Base-by-base conservation (phyloP, 257 asterid genomes). In the Cruciata laevipes region DNA sequence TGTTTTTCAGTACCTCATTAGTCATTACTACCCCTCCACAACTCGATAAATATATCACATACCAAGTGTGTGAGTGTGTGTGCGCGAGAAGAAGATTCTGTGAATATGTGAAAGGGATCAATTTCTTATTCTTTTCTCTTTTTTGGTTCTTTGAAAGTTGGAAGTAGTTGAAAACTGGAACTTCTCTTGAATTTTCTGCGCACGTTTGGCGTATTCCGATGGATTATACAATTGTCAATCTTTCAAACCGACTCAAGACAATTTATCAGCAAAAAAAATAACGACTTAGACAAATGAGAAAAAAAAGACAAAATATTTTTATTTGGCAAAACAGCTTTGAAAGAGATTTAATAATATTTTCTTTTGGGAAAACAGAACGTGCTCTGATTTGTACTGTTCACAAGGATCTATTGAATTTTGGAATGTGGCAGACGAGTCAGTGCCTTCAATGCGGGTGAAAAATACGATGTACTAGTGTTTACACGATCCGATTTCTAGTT, bases 71-170 rank as follows among this genome's bases (percentile, higher is more conserved):
- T 13, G 23, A 5, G 12, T n/a, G 8, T 17, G 60, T 11, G 35
- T 47, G 55, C 4, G 17, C 4, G 67, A 27, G 72, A 53, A 47
- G 27, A 75, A 83, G 78, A 78, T 77, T 75, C 83, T 72, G 61
- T 69, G 82, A 77, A 83, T 72, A 75, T 78, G 64, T 63, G 60
- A 63, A 30, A 57, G 72, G 42, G 52, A 71, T 71, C 18, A 33
- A 57, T 37, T 13, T 32, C 52, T 21, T 42, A n/a, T 9, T 24
- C 17, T 62, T 62, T 33, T 62, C 47, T 25, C 52, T 59, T 18
- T 58, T 27, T 66, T 51, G 72, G 68, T 52, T 63, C 16, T 67
- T 42, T 2, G 57, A 35, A 59, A 67, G 67, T 47, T 0, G 58
- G 31, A 67, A 64, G 68, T 67, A 18, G 77, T 71, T 65, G 76